A percentile compares a stretch with the other conserved stretches of the same genome.
phyloP scores from a whole-genome alignment of 2,329 filamentous ascomycete species.

The Hypomyces rosellus region DNA sequence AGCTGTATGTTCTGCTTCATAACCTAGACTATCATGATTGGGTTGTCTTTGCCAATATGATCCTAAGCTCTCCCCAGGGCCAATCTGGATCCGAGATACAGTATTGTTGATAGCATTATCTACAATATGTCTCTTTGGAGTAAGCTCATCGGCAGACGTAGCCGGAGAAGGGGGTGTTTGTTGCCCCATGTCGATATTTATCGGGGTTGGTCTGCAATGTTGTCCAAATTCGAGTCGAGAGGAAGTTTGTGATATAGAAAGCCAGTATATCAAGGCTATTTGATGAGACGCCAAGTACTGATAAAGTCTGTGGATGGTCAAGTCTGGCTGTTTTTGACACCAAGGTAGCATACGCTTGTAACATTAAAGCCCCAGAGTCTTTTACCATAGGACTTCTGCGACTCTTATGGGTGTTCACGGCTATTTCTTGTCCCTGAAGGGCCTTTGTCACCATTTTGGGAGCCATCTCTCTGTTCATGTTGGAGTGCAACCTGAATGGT shows the following conservation, averaged over 20 bases:
- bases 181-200: slow-evolving; percentile 28
- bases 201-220: slow-evolving; percentile 4
- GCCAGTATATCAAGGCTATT: background rate
- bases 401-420: background rate
- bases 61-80: background rate
- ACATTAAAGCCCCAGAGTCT: background rate
- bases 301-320: background rate
- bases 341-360: background rate
- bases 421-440: background rate
- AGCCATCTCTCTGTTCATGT: slow-evolving; percentile 8
- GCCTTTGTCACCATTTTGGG: background rate
- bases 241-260: background rate
- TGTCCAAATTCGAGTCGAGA: background rate
- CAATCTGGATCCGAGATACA: background rate
- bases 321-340: background rate
- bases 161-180: slow-evolving; percentile 40
- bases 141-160: slow-evolving; percentile 25
- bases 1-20: background rate
- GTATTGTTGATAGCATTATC: background rate
- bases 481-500: slow-evolving; percentile 3
- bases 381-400: background rate
- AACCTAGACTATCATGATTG: background rate
- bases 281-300: background rate
- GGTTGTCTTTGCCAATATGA: background rate
- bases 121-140: background rate